These are phyloP conservation scores for Akebia trifoliata DNA, from an alignment of 164 flowering plant species.

Conservation along the genomic window DNA sequence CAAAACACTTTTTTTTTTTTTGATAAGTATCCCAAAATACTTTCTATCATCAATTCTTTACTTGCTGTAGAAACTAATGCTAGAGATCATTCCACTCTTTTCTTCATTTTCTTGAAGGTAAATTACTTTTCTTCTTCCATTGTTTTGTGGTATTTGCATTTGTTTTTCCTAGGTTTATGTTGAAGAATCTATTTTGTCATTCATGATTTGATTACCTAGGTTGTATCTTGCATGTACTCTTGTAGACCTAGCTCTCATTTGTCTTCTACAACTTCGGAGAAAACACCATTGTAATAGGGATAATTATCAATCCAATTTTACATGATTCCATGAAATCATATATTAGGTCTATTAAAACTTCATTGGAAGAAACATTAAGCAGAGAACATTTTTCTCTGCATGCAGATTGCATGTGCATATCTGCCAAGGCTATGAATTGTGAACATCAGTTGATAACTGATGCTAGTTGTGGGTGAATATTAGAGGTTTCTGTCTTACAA, in stretches of 20 bases:
- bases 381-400: not conserved
- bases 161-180: not conserved
- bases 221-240: not conserved
- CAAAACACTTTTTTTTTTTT: too few relatives aligned
- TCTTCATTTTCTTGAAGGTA: too few relatives aligned
- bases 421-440: not conserved
- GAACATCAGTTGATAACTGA: not conserved
- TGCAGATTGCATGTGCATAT: not conserved
- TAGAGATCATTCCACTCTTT: too few relatives aligned
- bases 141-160: not conserved
- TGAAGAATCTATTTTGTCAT: not conserved
- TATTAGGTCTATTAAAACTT: not conserved
- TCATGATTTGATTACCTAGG: not conserved
- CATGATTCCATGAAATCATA: not conserved
- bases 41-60: too few relatives aligned
- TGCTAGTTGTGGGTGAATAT: not conserved
- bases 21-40: too few relatives aligned
- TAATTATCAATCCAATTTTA: not conserved
- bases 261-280: not conserved
- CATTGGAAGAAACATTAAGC: not conserved
- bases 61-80: too few relatives aligned
- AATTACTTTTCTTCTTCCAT: not conserved
- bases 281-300: not conserved
- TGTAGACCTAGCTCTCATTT: constrained; percentile 1
- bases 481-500: not conserved